Evolutionary conservation across 2,329 filamentous ascomycete genomes (phyloP), one percentile per base, ranked within the genome.

Genomic region (Proliferodiscus dingleyae): DNA sequence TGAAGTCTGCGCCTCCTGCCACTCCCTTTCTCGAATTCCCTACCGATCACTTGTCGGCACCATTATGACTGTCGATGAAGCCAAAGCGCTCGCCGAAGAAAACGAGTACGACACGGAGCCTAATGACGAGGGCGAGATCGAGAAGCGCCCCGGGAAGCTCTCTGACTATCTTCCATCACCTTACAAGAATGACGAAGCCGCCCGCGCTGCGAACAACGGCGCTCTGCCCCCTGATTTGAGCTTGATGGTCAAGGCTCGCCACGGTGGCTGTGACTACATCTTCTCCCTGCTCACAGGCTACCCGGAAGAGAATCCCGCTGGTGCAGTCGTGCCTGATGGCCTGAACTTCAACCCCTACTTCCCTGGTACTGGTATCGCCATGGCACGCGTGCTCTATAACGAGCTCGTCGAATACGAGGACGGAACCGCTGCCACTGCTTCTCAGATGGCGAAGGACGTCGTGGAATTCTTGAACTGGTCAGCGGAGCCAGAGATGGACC

Each of bases 301-400:
- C 72, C 93, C 93, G 50, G 93, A 98, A 60, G 93, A 98, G 73
- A 79, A 89, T 50, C 93, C 93, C 43, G 88, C 93, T 41, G 93
- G 93, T 67, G 89, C 87, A 53, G 74, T 79, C 61, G 85, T 98
- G 50, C 84, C 83, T 61, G 81, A 83, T 52, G 93, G 93, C 64
- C 83, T 98, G 72, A 96, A 97, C 83, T 98, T 98, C 83, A 98
- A 98, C 81, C 93, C 93, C 51, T 98, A 96, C 80, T 98, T 98
- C 84, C 93, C 93, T 47, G 93, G 93, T 66, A 97, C 93, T 61
- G 91, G 91, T 67, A 98, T 98, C 69, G 93, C 87, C 64, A 98
- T 98, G 93, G 91, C 85, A 62, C 91, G 93, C 81, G 93, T 97
- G 51, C 82, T 98, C 51, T 98, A 95, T 73, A 93, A 98, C 60